These are phyloP conservation scores for Cladorrhinum sp. DNA, from an alignment of 2,329 filamentous ascomycete species.

Conservation along the genomic window DNA sequence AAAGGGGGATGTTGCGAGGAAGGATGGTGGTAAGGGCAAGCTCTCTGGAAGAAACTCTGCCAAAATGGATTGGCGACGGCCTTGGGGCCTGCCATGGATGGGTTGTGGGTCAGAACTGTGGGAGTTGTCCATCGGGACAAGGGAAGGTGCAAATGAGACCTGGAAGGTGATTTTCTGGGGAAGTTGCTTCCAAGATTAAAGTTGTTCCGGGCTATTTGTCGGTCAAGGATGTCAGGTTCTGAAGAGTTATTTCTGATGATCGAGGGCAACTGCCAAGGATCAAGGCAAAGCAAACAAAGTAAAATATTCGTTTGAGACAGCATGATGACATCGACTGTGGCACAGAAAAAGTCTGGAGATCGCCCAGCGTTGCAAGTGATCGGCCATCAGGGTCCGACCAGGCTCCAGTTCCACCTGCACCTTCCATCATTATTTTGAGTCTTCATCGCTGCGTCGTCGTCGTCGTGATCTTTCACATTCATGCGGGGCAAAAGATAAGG, in stretches of 20 bases:
- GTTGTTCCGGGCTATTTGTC: no score
- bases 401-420: neutral
- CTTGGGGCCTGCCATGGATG: conserved; percentile 9
- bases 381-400: neutral
- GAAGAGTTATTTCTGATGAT: neutral
- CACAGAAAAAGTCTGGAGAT: neutral
- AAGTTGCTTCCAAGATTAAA: neutral
- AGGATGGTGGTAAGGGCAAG: conserved; percentile 18
- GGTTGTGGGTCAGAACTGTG: conserved; percentile 2
- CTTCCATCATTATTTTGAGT: neutral
- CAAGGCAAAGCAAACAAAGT: neutral
- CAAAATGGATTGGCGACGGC: conserved; percentile 21
- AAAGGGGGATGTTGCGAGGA: conserved; percentile 23
- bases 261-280: neutral
- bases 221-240: no score
- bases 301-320: neutral
- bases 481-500: neutral
- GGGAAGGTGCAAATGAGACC: neutral
- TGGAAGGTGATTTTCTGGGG: neutral
- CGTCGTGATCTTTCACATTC: neutral
- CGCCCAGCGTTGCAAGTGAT: neutral
- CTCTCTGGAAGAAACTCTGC: conserved; percentile 21
- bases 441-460: neutral
- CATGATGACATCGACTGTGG: conserved; percentile 7
- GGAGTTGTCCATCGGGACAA: neutral